Percentiles rank a stretch among this genome's conserved stretches.
These are phyloP conservation scores for Fraxinus cuspidata DNA, from an alignment of 257 asterid species.

Conservation along the genomic window DNA sequence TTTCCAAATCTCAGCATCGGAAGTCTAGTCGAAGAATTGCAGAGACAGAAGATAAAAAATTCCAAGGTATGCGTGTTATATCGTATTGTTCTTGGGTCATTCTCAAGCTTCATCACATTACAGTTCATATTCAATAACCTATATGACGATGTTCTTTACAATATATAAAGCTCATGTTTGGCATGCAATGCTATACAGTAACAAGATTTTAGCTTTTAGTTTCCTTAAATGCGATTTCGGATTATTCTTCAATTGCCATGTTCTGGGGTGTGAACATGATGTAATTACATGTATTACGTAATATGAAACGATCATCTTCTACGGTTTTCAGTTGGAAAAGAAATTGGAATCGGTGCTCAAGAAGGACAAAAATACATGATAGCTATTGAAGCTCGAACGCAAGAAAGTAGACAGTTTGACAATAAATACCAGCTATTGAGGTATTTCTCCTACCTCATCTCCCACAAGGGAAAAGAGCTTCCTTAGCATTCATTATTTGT, in stretches of 20 bases:
- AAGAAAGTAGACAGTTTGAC: not conserved
- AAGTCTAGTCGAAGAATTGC: conserved; percentile 83
- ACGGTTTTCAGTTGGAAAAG: conserved; percentile 66
- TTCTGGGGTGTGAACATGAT: not conserved
- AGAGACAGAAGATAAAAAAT: conserved; percentile 69
- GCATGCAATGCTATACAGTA: not conserved
- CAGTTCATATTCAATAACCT: not conserved
- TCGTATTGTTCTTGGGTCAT: not conserved
- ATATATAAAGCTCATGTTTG: not conserved
- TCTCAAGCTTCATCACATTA: not conserved
- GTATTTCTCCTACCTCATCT: not conserved
- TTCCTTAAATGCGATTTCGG: not conserved
- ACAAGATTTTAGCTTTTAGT: not conserved
- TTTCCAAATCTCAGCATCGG: conserved; percentile 60
- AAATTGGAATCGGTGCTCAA: conserved; percentile 44
- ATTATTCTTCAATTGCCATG: not conserved
- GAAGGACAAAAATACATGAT: conserved; percentile 54
- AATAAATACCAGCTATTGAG: not conserved
- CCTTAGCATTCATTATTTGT: not conserved
- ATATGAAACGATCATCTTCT: not conserved
- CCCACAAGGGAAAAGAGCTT: not conserved
- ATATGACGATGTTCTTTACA: not conserved
- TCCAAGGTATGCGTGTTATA: conserved; percentile 52
- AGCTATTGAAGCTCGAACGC: conserved; percentile 7
- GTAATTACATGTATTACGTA: not conserved